These are phyloP conservation scores for Xerocomus potaroensis DNA, from an alignment of 768 basidiomycete genomes.

Conservation along the genomic window DNA sequence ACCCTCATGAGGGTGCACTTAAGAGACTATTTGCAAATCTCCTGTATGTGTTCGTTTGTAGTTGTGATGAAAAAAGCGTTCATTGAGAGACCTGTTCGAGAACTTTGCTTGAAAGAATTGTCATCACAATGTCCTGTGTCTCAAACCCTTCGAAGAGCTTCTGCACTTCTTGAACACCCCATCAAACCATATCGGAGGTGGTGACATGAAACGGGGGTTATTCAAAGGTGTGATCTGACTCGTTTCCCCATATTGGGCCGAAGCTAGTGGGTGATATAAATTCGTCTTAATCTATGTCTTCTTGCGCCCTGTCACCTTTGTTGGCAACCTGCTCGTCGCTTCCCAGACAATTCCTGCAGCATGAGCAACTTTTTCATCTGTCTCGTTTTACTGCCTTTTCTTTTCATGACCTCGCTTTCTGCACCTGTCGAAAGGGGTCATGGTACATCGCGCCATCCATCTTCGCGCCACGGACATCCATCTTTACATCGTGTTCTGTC, in stretches of 20 bases:
- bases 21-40: no score
- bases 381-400: background rate
- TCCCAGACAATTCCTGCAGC: background rate
- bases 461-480: background rate
- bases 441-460: background rate
- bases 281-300: background rate
- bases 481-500: constrained; percentile 1
- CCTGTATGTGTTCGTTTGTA: no score
- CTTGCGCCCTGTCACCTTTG: background rate
- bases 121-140: no score
- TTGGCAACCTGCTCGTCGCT: background rate
- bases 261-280: background rate
- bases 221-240: background rate
- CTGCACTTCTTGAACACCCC: background rate
- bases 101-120: no score
- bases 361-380: background rate
- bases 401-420: background rate
- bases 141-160: background rate
- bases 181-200: background rate
- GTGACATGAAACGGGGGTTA: background rate
- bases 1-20: background rate
- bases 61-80: no score
- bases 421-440: constrained; percentile 3
- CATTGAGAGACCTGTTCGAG: no score
- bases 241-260: background rate